phyloP scores from a whole-genome alignment of 768 basidiomycete genomes.

The Leccinum variicolor region DNA sequence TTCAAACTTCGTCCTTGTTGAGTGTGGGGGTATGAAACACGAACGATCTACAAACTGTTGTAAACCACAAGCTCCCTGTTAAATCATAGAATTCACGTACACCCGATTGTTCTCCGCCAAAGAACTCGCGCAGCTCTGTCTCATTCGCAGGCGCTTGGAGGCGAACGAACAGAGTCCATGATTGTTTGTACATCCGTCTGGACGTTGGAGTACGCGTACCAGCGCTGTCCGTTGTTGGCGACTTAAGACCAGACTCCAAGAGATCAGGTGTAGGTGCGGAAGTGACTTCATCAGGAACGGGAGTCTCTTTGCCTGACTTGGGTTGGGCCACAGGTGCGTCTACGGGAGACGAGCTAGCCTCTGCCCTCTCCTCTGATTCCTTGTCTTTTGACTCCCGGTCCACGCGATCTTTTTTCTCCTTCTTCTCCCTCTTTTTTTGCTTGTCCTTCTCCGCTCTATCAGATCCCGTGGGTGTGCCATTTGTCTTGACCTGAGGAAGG shows the following conservation, averaged over 20 bases:
- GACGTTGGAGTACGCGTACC: slow-evolving; percentile 73
- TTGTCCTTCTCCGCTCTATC: slow-evolving; percentile 58
- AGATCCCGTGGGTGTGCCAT: slow-evolving; percentile 31
- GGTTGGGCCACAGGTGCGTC: slow-evolving; percentile 20
- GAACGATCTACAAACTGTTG: slow-evolving; percentile 51
- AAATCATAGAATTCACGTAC: slow-evolving; percentile 39
- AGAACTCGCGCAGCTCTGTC: slow-evolving; percentile 70
- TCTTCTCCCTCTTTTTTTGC: slow-evolving; percentile 59
- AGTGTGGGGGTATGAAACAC: slow-evolving; percentile 54
- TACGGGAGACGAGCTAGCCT: slow-evolving; percentile 26
- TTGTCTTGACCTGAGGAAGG: slow-evolving; percentile 31
- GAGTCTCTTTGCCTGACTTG: slow-evolving; percentile 41
- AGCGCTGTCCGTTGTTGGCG: slow-evolving; percentile 53
- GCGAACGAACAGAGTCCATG: slow-evolving; percentile 85
- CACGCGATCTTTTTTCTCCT: slow-evolving; percentile 53
- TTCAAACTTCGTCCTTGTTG: slow-evolving; percentile 49
- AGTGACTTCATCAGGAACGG: slow-evolving; percentile 25
- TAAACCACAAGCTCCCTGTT: background rate
- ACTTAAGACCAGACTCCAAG: slow-evolving; percentile 42
- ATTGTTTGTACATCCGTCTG: slow-evolving; percentile 60
- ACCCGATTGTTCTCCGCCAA: slow-evolving; percentile 63
- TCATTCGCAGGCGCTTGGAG: slow-evolving; percentile 55
- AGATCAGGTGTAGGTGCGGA: slow-evolving; percentile 27
- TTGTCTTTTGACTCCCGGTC: slow-evolving; percentile 41
- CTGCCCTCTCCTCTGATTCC: slow-evolving; percentile 34